Evolutionary conservation across 495 filamentous ascomycete genomes (phyloP), one percentile per base, ranked within the genome.

Genomic region (Sporormia fimetaria): DNA sequence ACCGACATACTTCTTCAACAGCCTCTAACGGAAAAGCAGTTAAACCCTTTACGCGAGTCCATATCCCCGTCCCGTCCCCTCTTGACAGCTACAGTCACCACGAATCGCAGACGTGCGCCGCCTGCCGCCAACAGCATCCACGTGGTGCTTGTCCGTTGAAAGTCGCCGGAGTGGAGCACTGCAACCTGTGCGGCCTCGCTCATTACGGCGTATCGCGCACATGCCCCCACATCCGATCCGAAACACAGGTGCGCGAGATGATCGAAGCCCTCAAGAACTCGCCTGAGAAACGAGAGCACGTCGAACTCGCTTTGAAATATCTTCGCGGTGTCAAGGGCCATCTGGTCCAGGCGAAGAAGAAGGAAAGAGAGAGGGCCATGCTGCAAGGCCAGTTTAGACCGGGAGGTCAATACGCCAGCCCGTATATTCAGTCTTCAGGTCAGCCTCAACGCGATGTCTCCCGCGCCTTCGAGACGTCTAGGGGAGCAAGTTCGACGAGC

Each of bases 181-280:
- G 81, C 52, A 67, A 66, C 6, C 65, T 83, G 3, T 86, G 81
- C 49, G 77, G 78, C 7, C 59, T 78, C 17, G 76, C 80, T 3
- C 81, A 86, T 47, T 76, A 62, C 42, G 75, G 76, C 12, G 32
- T 54, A 20, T 47, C 51, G 1, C 67, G 75, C 4, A 62, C 60
- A 16, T 87, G 81, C 47, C 71, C 80, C 2, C 72, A 80, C 46
- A 59, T 84, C 14, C 56, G 63, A 15, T 72, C 67, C 1, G 66
- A 72, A 27, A 63, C 59, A 6, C 76, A 81, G 37, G 62, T 83
- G 6, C 51, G 57, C 16, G 52, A 58, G 3, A 80, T 86, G 76
- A 40, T 82, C 6, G 64, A 70, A 12, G 68, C 75, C 0, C 49
- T 86, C 9, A 69, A 69, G 42, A 37, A 62, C 14, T 78, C 72